Percentiles rank a stretch among this genome's conserved stretches.
These are phyloP conservation scores for Tricladium varicosporioides DNA, from an alignment of 2,329 filamentous ascomycete species.

Conservation along the genomic window DNA sequence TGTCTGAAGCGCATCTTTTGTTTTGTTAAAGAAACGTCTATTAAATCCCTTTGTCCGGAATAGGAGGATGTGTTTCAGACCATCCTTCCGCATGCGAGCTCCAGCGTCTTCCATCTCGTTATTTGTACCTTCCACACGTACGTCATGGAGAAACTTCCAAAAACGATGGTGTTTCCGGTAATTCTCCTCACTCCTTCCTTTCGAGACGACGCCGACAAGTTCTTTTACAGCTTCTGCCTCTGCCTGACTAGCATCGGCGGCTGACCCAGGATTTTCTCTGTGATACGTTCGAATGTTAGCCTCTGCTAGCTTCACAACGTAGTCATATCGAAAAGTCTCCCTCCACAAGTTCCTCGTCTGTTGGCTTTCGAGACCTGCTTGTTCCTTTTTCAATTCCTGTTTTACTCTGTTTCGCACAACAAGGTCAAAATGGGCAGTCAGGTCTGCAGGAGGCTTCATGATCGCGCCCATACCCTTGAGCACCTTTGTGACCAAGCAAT, in stretches of 20 bases:
- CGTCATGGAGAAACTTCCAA: slow-evolving; percentile 11
- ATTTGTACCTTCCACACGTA: slow-evolving; percentile 7
- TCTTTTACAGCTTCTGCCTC: slow-evolving; percentile 12
- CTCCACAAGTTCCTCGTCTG: slow-evolving; percentile 2
- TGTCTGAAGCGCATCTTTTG: slow-evolving; percentile 7
- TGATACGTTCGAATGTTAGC: slow-evolving; percentile 4
- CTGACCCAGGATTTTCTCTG: slow-evolving; percentile 8
- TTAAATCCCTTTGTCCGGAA: slow-evolving; percentile 9
- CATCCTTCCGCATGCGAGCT: slow-evolving; percentile 10
- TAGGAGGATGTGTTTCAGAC: slow-evolving; percentile 3
- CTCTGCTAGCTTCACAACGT: slow-evolving; percentile 6
- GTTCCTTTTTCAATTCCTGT: slow-evolving; percentile 11
- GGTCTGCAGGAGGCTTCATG: slow-evolving; percentile 5
- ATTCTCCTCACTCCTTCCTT: slow-evolving; percentile 10
- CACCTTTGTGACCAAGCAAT: slow-evolving; percentile 9
- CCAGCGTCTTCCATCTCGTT: slow-evolving; percentile 9
- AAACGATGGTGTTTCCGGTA: slow-evolving; percentile 9
- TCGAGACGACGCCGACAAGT: slow-evolving; percentile 5
- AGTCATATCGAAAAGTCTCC: slow-evolving; percentile 14
- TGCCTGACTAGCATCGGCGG: slow-evolving; percentile 8
- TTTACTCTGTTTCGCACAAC: slow-evolving; percentile 3
- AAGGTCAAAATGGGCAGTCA: slow-evolving; percentile 8
- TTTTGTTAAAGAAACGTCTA: slow-evolving; percentile 11
- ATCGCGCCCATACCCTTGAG: slow-evolving; percentile 7
- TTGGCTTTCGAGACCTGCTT: slow-evolving; percentile 8